Conservation (phyloP, 192 early-diverging fungal species). For the Linnemannia elongata region DNA sequence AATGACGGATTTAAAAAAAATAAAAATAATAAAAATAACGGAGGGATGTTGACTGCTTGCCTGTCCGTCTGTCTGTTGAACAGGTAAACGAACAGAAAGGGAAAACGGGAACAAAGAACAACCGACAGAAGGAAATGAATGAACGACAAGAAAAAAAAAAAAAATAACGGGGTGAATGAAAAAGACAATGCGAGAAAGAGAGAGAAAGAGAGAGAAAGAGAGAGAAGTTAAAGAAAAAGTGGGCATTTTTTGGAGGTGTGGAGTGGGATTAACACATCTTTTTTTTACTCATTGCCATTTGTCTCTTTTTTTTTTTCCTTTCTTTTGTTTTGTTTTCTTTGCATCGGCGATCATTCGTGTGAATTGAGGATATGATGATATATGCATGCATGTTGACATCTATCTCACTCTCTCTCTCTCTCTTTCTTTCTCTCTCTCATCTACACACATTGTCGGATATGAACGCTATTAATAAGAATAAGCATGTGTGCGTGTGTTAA, state of each 20-base stretch:
- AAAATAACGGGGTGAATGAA: background rate
- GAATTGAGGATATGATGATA: too few relatives aligned
- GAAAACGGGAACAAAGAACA: background rate
- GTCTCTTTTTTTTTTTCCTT: too few relatives aligned
- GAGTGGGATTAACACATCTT: background rate
- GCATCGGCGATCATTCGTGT: too few relatives aligned
- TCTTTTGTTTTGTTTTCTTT: too few relatives aligned
- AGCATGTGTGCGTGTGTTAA: too few relatives aligned
- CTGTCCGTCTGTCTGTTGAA: background rate
- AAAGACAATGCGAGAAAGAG: background rate
- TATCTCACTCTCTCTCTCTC: too few relatives aligned
- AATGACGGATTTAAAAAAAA: background rate
- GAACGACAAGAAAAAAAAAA: background rate
- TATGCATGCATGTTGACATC: too few relatives aligned
- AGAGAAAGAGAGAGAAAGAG: background rate
- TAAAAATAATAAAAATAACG: background rate
- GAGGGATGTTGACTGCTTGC: background rate
- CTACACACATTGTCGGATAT: too few relatives aligned
- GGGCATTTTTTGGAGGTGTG: background rate
- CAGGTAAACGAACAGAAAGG: background rate
- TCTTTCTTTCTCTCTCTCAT: too few relatives aligned
- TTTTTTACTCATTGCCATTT: too few relatives aligned
- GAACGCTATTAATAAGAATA: too few relatives aligned
- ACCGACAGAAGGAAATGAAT: background rate
- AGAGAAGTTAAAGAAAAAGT: background rate